Evolutionary conservation across 495 filamentous ascomycete genomes (phyloP).

Genomic region (Xylona heveae): DNA sequence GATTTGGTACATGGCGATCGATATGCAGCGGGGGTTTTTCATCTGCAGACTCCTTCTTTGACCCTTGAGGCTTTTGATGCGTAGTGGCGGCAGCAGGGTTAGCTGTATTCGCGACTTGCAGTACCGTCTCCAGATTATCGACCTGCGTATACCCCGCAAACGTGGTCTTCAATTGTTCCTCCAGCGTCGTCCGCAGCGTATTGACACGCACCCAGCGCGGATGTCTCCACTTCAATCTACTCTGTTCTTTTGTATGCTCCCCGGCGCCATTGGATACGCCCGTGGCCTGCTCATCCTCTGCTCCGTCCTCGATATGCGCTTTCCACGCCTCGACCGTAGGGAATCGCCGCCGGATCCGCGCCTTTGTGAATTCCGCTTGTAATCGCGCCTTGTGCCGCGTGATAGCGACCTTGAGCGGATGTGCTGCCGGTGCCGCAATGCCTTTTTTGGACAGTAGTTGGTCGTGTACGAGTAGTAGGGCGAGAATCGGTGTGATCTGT

Average conservation of each 20-base stretch:
- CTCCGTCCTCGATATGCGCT: conserved; percentile 25
- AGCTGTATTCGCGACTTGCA: too few species aligned
- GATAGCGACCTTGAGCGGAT: conserved; percentile 53
- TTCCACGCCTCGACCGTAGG: conserved; percentile 40
- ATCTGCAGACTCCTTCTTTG: neutral
- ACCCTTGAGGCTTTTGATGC: too few species aligned
- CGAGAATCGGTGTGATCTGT: conserved; percentile 61
- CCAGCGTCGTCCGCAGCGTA: conserved; percentile 44
- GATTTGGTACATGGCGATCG: conserved; percentile 61
- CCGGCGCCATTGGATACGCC: neutral
- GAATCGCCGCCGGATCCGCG: conserved; percentile 48
- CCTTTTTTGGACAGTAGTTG: conserved; percentile 60
- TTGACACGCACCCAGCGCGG: conserved; percentile 88
- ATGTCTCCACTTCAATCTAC: conserved; percentile 14
- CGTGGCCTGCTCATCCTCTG: conserved; percentile 11
- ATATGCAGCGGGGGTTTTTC: conserved; percentile 19
- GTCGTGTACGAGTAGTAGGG: conserved; percentile 73
- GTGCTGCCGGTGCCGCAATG: conserved; percentile 52
- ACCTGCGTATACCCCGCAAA: conserved; percentile 36
- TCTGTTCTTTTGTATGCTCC: neutral
- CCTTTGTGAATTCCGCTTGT: conserved; percentile 58
- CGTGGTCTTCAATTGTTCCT: conserved; percentile 44
- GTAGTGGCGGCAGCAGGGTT: too few species aligned
- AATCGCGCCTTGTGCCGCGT: conserved; percentile 66
- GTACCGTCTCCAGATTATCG: conserved; percentile 22